These are phyloP conservation scores for Coemansia sp. DNA, from an alignment of 192 early-diverging fungal genomes.

Conservation along the genomic window DNA sequence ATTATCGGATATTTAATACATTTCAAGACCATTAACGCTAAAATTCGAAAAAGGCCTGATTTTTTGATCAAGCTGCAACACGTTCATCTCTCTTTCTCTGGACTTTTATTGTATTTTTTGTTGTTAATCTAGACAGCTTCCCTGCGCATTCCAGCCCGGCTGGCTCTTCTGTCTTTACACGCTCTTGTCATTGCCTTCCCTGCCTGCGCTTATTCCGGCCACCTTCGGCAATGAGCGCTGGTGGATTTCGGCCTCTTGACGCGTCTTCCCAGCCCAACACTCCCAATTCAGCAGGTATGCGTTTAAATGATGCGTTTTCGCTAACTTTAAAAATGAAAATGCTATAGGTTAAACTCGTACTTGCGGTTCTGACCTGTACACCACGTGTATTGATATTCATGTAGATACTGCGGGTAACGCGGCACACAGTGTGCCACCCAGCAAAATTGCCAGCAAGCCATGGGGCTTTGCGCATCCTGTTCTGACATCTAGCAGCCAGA, in stretches of 20 bases:
- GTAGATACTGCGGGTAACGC: no score
- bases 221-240: constrained; percentile 42
- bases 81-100: neutral
- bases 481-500: neutral
- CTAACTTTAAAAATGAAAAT: no score
- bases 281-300: constrained; percentile 14
- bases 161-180: neutral
- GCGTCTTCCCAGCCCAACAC: constrained; percentile 22
- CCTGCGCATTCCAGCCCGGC: constrained; percentile 1
- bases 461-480: neutral
- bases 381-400: no score
- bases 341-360: no score
- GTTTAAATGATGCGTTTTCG: neutral
- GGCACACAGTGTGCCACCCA: no score
- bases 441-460: constrained; percentile 5
- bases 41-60: neutral
- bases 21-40: neutral
- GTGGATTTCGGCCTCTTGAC: constrained; percentile 35
- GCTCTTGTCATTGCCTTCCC: neutral
- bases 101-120: neutral
- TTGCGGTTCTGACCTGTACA: no score
- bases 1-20: neutral
- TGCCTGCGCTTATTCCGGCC: neutral
- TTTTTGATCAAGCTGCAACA: neutral
- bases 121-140: constrained; percentile 1